Percentiles rank a stretch among this genome's conserved stretches.
These are phyloP conservation scores for Fistulifera solaris DNA, from an alignment of 108 stramenopile genomes.

Conservation along the genomic window DNA sequence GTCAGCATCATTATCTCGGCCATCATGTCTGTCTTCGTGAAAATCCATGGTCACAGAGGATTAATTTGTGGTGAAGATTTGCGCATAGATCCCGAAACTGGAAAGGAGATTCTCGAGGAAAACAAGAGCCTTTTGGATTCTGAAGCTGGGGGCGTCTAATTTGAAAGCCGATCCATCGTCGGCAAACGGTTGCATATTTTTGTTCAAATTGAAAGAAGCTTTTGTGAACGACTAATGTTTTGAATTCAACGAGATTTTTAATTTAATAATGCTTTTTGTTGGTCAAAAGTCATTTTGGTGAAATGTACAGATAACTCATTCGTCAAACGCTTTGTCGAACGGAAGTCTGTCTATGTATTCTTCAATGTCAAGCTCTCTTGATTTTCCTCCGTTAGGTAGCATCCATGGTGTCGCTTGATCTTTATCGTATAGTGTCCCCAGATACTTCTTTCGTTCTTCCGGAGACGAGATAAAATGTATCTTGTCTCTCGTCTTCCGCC, in stretches of 20 bases:
- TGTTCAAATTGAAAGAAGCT: no score
- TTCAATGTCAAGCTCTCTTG: conserved; percentile 14
- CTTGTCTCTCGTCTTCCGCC: conserved; percentile 18
- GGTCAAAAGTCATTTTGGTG: no score
- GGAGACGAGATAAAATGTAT: conserved; percentile 18
- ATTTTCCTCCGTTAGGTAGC: conserved; percentile 21
- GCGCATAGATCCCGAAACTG: conserved; percentile 17
- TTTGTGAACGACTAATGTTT: no score
- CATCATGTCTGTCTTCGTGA: conserved; percentile 33
- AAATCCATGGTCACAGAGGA: conserved; percentile 57
- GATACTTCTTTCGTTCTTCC: conserved; percentile 1
- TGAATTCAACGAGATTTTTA: no score
- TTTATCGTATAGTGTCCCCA: background rate
- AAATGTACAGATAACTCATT: no score
- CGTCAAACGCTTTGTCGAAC: conserved; percentile 12
- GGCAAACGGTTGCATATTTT: no score
- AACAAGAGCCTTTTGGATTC: no score
- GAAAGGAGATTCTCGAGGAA: conserved; percentile 8
- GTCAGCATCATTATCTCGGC: conserved; percentile 29
- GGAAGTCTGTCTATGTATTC: conserved; percentile 13
- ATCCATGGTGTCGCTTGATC: conserved; percentile 19
- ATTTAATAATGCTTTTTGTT: no score
- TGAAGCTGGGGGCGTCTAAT: no score
- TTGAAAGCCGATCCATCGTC: no score
- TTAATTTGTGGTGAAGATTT: conserved; percentile 38